phyloP scores from a whole-genome alignment of 2,329 filamentous ascomycete genomes.

The Pestalotiopsis sp. region DNA sequence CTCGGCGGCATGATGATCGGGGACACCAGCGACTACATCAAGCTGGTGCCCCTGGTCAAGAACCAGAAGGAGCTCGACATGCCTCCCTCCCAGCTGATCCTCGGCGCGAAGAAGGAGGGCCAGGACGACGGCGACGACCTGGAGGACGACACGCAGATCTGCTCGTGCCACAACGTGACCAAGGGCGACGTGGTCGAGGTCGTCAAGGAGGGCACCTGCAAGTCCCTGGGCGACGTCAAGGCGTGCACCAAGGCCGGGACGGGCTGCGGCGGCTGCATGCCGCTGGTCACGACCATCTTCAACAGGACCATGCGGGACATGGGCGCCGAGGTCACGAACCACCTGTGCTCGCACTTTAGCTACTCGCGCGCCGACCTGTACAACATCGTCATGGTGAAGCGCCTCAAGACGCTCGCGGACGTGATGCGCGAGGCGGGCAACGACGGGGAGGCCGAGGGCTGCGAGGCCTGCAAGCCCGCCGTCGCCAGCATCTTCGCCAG shows the following conservation, averaged over 20 bases:
- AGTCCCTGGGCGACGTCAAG: slow-evolving; percentile 81
- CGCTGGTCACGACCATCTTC: slow-evolving; percentile 86
- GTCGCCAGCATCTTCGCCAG: slow-evolving; percentile 81
- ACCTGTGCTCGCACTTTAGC: slow-evolving; percentile 82
- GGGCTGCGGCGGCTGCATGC: slow-evolving; percentile 88
- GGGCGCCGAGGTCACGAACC: slow-evolving; percentile 85
- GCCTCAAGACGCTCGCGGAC: slow-evolving; percentile 69
- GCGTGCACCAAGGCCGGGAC: slow-evolving; percentile 90
- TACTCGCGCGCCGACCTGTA: slow-evolving; percentile 88
- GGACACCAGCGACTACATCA: slow-evolving; percentile 88
- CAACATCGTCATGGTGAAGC: slow-evolving; percentile 84
- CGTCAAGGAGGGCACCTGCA: slow-evolving; percentile 80
- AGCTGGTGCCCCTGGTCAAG: slow-evolving; percentile 85
- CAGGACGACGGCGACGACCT: slow-evolving; percentile 78
- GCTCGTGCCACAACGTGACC: slow-evolving; percentile 89
- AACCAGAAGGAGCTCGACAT: slow-evolving; percentile 78
- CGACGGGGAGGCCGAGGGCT: slow-evolving; percentile 73
- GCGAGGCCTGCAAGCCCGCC: slow-evolving; percentile 84
- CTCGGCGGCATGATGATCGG: slow-evolving; percentile 98
- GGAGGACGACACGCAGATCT: slow-evolving; percentile 84
- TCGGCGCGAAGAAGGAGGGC: slow-evolving; percentile 74
- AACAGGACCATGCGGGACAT: slow-evolving; percentile 84
- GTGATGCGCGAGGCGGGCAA: slow-evolving; percentile 81
- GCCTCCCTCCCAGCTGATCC: slow-evolving; percentile 79
- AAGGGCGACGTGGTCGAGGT: slow-evolving; percentile 77